Conservation (phyloP, 2,329 filamentous ascomycete species). For the Calonectria fujianensis region DNA sequence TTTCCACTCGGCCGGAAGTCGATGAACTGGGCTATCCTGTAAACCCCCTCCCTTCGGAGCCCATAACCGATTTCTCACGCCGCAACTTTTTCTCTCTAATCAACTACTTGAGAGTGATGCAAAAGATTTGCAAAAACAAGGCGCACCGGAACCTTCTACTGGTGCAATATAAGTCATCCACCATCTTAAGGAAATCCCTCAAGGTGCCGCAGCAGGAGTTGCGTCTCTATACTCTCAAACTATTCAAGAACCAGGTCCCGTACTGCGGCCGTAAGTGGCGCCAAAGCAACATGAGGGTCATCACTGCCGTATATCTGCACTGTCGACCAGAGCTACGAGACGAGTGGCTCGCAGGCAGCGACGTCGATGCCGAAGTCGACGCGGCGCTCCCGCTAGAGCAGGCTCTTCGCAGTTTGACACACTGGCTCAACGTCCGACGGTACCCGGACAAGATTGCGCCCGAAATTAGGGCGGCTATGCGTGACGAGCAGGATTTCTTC, state of each 20-base stretch:
- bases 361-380: constrained; percentile 95
- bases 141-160: constrained; percentile 95
- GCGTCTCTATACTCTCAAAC: constrained; percentile 94
- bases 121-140: constrained; percentile 97
- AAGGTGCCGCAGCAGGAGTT: constrained; percentile 92
- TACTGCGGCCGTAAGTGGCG: constrained; percentile 99
- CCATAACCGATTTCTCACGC: constrained; percentile 92
- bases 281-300: constrained; percentile 98
- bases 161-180: constrained; percentile 95
- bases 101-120: constrained; percentile 96
- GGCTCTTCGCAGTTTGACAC: constrained; percentile 89
- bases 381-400: constrained; percentile 94
- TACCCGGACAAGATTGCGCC: constrained; percentile 87
- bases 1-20: constrained; percentile 74
- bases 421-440: constrained; percentile 92
- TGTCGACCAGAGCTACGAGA: constrained; percentile 94
- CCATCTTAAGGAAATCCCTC: constrained; percentile 92
- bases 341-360: constrained; percentile 93
- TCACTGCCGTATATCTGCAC: constrained; percentile 96
- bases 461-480: constrained; percentile 74
- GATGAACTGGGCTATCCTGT: constrained; percentile 92
- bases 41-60: constrained; percentile 80
- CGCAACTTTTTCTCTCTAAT: constrained; percentile 97
- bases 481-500: constrained; percentile 88
- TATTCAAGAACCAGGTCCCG: constrained; percentile 98